These are phyloP conservation scores for Fusarium agapanthi DNA, from an alignment of 2,329 filamentous ascomycete genomes.

Conservation along the genomic window DNA sequence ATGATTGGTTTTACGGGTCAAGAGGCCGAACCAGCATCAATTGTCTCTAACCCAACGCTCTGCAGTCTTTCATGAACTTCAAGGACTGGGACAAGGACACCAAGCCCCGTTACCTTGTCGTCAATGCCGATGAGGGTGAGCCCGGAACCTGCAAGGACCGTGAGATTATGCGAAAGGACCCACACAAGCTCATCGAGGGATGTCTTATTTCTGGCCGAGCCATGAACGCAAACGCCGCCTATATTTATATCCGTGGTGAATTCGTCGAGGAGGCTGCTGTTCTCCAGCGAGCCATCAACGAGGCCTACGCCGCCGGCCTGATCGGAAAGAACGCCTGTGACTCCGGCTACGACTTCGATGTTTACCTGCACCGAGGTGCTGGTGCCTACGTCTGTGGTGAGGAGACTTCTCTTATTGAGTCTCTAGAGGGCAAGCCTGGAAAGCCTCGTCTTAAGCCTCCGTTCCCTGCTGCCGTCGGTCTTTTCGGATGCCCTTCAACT, in stretches of 20 bases:
- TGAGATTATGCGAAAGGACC: conserved; percentile 99
- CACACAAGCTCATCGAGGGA: conserved; percentile 98
- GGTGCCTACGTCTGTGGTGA: conserved; percentile 98
- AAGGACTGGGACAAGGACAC: conserved; percentile 99
- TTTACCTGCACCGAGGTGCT: conserved; percentile 95
- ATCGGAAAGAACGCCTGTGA: conserved; percentile 99
- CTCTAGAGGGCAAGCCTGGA: conserved; percentile 96
- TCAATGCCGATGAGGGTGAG: conserved; percentile 99
- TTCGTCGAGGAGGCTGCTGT: conserved; percentile 96
- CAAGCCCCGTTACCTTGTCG: conserved; percentile 94
- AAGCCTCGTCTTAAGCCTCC: conserved; percentile 99
- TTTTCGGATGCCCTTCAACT: conserved; percentile 97
- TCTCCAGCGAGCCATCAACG: conserved; percentile 94
- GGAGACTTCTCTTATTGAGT: conserved; percentile 98
- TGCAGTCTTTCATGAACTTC: conserved; percentile 98
- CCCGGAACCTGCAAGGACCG: conserved; percentile 99
- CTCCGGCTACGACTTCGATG: conserved; percentile 96
- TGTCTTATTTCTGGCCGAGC: conserved; percentile 94
- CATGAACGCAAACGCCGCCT: conserved; percentile 98
- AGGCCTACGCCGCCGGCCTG: conserved; percentile 92
- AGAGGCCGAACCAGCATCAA: conserved; percentile 33
- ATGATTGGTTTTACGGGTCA: conserved; percentile 12
- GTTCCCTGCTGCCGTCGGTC: conserved; percentile 95
- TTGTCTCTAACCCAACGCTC: conserved; percentile 33
- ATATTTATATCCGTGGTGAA: conserved; percentile 99